These are phyloP conservation scores for Hypoxylon lienhwacheense DNA, from an alignment of 495 filamentous ascomycete genomes.

Conservation along the genomic window DNA sequence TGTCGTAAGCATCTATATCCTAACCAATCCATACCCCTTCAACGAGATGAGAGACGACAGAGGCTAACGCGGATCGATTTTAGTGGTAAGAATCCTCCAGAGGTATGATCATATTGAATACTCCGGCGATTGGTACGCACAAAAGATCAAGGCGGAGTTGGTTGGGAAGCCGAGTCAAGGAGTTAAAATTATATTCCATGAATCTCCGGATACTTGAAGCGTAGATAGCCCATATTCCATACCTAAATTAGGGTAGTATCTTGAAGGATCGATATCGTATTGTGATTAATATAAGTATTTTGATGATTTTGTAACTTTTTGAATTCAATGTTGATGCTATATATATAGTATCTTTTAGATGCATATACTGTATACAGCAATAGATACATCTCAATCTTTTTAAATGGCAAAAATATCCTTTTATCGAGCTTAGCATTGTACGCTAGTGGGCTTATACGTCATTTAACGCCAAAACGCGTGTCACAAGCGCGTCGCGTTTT, in stretches of 20 bases:
- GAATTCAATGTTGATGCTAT: no score
- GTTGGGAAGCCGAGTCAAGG: slow-evolving; percentile 45
- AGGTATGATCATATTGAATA: slow-evolving; percentile 58
- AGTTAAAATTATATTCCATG: slow-evolving; percentile 43
- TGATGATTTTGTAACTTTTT: not conserved
- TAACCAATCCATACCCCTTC: not conserved
- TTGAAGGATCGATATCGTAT: no score
- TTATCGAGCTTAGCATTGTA: not conserved
- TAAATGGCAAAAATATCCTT: not conserved
- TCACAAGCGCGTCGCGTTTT: slow-evolving; percentile 27
- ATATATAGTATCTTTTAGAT: no score
- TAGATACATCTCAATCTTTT: no score
- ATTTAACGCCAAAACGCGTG: not conserved
- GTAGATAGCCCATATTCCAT: no score
- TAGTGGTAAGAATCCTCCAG: slow-evolving; percentile 62
- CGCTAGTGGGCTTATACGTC: slow-evolving; percentile 24
- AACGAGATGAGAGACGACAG: not conserved
- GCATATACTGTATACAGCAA: no score
- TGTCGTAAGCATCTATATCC: slow-evolving; percentile 37
- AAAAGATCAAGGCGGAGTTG: slow-evolving; percentile 45
- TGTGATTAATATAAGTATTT: no score
- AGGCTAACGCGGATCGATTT: not conserved
- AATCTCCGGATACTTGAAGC: no score
- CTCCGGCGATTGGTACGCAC: slow-evolving; percentile 46
- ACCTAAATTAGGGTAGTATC: no score